phyloP scores from a whole-genome alignment of 306 rosid species.

The Cajanus cajan region DNA sequence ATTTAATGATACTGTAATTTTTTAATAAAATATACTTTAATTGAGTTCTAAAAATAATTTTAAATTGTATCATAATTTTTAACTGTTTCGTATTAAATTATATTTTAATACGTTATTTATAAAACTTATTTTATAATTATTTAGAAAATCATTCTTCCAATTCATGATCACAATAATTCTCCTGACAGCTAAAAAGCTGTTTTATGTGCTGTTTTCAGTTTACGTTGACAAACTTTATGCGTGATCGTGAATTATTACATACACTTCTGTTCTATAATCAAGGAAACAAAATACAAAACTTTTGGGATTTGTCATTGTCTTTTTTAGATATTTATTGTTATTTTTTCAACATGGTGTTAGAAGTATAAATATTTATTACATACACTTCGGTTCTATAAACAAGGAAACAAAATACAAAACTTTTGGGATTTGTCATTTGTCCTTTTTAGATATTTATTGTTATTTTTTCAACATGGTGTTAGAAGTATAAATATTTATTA shows the following conservation, averaged over 20 bases:
- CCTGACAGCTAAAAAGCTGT: not conserved
- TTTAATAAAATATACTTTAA: no score
- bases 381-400: not conserved
- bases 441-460: not conserved
- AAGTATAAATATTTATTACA: no score
- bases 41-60: no score
- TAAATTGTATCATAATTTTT: no score
- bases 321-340: not conserved
- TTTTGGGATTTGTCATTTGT: not conserved
- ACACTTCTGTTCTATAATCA: not conserved
- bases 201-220: not conserved
- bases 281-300: not conserved
- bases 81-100: not conserved
- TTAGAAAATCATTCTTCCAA: not conserved
- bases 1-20: no score
- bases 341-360: no score
- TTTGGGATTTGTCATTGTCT: not conserved
- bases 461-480: no score
- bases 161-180: not conserved
- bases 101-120: not conserved
- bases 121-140: not conserved
- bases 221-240: not conserved
- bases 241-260: not conserved
- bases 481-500: no score
- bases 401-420: not conserved